These are phyloP conservation scores for Plasmopara viticola DNA, from an alignment of 352 stramenopile species.

Conservation along the genomic window DNA sequence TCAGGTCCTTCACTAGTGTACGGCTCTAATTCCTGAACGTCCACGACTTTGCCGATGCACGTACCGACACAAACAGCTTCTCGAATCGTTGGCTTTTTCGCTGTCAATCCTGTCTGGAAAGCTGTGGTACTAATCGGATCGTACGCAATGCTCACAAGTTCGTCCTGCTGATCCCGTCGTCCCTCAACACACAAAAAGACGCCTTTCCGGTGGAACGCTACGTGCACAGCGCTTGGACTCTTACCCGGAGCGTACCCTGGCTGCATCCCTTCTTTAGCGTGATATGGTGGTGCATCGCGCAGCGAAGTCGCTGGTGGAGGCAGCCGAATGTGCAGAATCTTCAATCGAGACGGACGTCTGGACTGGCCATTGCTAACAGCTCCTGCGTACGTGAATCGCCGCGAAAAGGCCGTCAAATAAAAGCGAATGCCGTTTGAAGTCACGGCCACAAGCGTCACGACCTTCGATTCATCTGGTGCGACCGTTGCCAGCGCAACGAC, in stretches of 20 bases:
- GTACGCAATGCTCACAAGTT: constrained; percentile 65
- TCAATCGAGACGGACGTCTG: constrained; percentile 60
- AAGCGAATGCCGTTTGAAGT: constrained; percentile 91
- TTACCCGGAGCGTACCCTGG: constrained; percentile 74
- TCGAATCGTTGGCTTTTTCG: constrained; percentile 60
- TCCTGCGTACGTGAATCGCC: constrained; percentile 35
- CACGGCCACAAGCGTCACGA: constrained; percentile 89
- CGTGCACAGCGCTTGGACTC: constrained; percentile 69
- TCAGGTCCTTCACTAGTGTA: constrained; percentile 28
- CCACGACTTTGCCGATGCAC: constrained; percentile 79
- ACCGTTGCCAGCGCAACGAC: constrained; percentile 66
- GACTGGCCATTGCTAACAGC: constrained; percentile 25
- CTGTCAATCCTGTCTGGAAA: constrained; percentile 35
- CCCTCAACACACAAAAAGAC: constrained; percentile 78
- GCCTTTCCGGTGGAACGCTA: constrained; percentile 70
- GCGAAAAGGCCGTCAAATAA: constrained; percentile 88
- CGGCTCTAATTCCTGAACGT: constrained; percentile 62
- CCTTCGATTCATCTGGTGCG: constrained; percentile 60
- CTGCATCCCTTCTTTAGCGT: constrained; percentile 84
- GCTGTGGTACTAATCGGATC: constrained; percentile 68
- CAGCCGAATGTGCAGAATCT: constrained; percentile 78
- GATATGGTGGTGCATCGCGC: constrained; percentile 71
- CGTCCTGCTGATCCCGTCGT: constrained; percentile 69
- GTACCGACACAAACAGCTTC: constrained; percentile 71
- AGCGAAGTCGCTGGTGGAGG: constrained; percentile 65